Evolutionary conservation across 2,329 filamentous ascomycete species (phyloP).

Genomic region (Arthrobotrys entomopaga): DNA sequence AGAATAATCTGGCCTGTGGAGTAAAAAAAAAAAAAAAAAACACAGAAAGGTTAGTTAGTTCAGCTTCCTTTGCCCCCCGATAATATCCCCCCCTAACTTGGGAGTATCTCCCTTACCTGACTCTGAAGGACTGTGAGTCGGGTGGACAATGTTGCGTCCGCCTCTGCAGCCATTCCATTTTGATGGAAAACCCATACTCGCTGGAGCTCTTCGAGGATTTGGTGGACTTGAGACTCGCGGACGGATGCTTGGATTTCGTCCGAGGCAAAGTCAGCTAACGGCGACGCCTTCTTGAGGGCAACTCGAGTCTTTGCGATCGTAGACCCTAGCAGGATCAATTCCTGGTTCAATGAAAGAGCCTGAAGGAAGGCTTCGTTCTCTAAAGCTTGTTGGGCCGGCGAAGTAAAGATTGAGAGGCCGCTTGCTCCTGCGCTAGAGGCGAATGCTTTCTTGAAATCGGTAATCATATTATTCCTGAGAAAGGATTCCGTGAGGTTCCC

Average conservation of each 20-base stretch:
- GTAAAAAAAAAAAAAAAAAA: constrained; percentile 58
- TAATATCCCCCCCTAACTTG: no score
- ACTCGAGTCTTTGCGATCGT: constrained; percentile 47
- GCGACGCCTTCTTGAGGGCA: constrained; percentile 31
- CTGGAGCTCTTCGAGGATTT: constrained; percentile 46
- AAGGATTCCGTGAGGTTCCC: constrained; percentile 67
- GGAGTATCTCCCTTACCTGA: constrained; percentile 57
- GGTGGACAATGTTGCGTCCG: constrained; percentile 41
- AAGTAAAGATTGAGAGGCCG: constrained; percentile 60
- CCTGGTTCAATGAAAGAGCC: constrained; percentile 56
- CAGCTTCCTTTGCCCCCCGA: no score
- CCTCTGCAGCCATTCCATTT: constrained; percentile 51
- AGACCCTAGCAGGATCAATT: constrained; percentile 57
- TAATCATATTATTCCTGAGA: constrained; percentile 65
- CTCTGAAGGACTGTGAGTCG: constrained; percentile 60
- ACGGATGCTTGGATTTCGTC: constrained; percentile 48
- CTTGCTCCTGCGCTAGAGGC: constrained; percentile 23
- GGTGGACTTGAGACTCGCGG: constrained; percentile 42
- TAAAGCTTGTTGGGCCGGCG: constrained; percentile 60
- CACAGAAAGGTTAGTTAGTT: constrained; percentile 58
- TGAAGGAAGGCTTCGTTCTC: constrained; percentile 61
- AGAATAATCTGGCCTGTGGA: constrained; percentile 64
- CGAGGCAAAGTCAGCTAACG: constrained; percentile 55
- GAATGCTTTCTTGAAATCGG: constrained; percentile 60
- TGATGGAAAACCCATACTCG: constrained; percentile 50